A percentile compares a stretch with the other conserved stretches of the same genome.
phyloP scores from a whole-genome alignment of 1,139 yeast genomes.

The Pichia cactophila region DNA sequence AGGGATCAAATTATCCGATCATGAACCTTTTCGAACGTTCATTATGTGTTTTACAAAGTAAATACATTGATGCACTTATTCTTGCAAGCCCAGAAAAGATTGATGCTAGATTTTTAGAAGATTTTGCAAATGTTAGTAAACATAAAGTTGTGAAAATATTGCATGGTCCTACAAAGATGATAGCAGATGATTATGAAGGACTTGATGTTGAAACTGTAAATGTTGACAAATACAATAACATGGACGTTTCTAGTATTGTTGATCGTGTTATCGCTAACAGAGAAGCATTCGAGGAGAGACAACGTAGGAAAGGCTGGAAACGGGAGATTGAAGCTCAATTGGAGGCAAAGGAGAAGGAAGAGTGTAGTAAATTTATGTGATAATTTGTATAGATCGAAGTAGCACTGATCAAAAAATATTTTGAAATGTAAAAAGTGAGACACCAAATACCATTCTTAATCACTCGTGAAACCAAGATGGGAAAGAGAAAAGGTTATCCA shows the following conservation, averaged over 20 bases:
- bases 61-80: slow-evolving; percentile 70
- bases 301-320: slow-evolving; percentile 73
- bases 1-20: slow-evolving; percentile 69
- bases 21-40: slow-evolving; percentile 86
- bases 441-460: neutral
- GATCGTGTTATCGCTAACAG: slow-evolving; percentile 59
- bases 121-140: slow-evolving; percentile 28
- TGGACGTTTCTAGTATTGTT: slow-evolving; percentile 61
- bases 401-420: too few species aligned
- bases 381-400: too few species aligned
- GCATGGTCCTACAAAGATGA: slow-evolving; percentile 54
- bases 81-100: slow-evolving; percentile 62
- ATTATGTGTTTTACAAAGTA: slow-evolving; percentile 81
- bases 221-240: slow-evolving; percentile 24
- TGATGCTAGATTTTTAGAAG: slow-evolving; percentile 32
- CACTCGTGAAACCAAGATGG: slow-evolving; percentile 25
- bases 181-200: slow-evolving; percentile 38
- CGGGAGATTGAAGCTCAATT: slow-evolving; percentile 34
- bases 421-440: neutral
- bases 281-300: slow-evolving; percentile 69
- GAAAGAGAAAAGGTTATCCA: slow-evolving; percentile 29
- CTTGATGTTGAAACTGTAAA: slow-evolving; percentile 21
- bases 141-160: slow-evolving; percentile 35
- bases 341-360: slow-evolving; percentile 8
- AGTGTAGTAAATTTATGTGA: too few species aligned